Base-by-base conservation (phyloP, 1,284 basidiomycete species). In the Ceratobasidium sp. region DNA sequence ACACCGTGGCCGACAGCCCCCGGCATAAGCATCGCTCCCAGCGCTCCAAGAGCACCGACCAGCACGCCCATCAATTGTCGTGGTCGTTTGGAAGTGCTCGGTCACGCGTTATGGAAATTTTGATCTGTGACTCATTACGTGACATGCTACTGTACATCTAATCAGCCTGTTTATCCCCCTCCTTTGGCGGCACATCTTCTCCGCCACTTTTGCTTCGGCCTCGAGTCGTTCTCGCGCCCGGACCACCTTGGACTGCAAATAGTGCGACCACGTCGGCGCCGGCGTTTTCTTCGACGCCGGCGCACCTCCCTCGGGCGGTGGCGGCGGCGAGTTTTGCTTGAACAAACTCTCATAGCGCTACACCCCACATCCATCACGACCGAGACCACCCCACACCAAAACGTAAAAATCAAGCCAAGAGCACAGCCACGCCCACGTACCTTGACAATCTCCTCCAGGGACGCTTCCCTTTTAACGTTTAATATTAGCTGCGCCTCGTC, bases 401-500 rank as follows among this genome's bases (percentile, higher is more conserved):
- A 40, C 38, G 43, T 56, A 50, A 47, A 55, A 57, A 57, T 49
- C 47, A 13, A 20, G 25, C 12, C 12, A 58, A 34, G 20, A 4
- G 12, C 38, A 47, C 69, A 58, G 40, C 62, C 31, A 31, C 56
- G 15, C 35, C 29, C 25, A 79, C 85, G 77, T 75, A 92, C 95
- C 83, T 90, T 89, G 57, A 91, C 76, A 27, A 95, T 82, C 68
- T 80, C 82, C 76, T 94, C 90, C 77, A 91, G 77, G 0, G 83
- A 75, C 27, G 91, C 89, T 35, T 85, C 91, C 64, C 87, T 87
- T 80, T 96, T 97, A 47, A 89, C 82, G 78, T 99, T 98, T 74
- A 99, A 82, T 76, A 99, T 96, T 71, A 98, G 82, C 75, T 91
- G 90, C 27, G 97, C 97, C 81, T 99, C 97, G 74, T 99, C 96